Percentiles rank a stretch among this genome's conserved stretches.
These are phyloP conservation scores for Trametopsis cervina DNA, from an alignment of 768 basidiomycete species.

Conservation along the genomic window DNA sequence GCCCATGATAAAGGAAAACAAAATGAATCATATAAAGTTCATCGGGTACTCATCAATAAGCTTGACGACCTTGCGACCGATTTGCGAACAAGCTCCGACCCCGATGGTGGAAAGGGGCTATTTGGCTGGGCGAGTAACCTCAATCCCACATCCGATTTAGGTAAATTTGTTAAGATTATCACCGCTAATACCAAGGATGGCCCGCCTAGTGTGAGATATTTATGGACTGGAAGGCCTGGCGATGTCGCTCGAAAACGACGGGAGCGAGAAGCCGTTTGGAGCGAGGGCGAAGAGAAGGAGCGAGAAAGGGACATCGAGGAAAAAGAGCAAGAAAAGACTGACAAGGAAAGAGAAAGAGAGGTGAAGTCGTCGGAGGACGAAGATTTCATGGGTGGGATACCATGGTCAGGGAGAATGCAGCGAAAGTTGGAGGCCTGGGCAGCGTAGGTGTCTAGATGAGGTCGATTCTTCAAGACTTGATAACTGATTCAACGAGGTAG, in stretches of 20 bases:
- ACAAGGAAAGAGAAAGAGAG: conserved; percentile 23
- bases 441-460: conserved; percentile 34
- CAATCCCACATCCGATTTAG: conserved; percentile 45
- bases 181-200: conserved; percentile 28
- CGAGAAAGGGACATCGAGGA: conserved; percentile 30
- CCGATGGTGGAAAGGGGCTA: conserved; percentile 13
- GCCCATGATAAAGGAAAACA: conserved; percentile 42
- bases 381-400: conserved; percentile 27
- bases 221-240: conserved; percentile 30
- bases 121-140: conserved; percentile 28
- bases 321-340: conserved; percentile 26
- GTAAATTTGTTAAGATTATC: conserved; percentile 40
- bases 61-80: conserved; percentile 45
- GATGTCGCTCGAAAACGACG: conserved; percentile 25
- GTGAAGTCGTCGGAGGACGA: conserved; percentile 25
- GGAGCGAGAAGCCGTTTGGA: conserved; percentile 29
- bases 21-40: conserved; percentile 52
- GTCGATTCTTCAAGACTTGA: too few relatives aligned
- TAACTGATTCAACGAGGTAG: too few relatives aligned
- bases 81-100: conserved; percentile 22
- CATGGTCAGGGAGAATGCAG: conserved; percentile 36
- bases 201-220: conserved; percentile 24
- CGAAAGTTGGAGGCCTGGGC: conserved; percentile 44
- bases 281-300: conserved; percentile 28
- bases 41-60: conserved; percentile 54